phyloP scores from a whole-genome alignment of 768 basidiomycete genomes.

The Boletus rufocinnamomeus region DNA sequence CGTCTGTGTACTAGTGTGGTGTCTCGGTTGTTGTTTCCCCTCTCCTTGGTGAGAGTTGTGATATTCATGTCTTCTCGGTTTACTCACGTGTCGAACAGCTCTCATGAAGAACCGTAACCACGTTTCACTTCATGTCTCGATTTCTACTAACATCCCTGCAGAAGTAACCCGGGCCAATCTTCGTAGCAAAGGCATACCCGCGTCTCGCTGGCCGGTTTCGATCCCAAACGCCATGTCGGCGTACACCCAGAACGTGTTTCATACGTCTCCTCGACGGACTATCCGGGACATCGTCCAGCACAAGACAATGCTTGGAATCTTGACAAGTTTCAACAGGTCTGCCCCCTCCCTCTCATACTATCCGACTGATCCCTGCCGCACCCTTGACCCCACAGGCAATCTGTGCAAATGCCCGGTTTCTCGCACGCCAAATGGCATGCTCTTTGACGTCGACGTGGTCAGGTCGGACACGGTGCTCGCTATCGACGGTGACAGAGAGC shows the following conservation, averaged over 20 bases:
- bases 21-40: too few relatives aligned
- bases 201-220: too few relatives aligned
- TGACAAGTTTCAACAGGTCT: constrained; percentile 71
- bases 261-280: constrained; percentile 86
- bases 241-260: constrained; percentile 70
- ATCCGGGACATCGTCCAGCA: constrained; percentile 83
- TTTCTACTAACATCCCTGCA: too few relatives aligned
- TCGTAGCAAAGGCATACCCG: too few relatives aligned
- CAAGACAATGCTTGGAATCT: constrained; percentile 89
- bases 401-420: constrained; percentile 32
- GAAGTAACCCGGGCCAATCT: too few relatives aligned
- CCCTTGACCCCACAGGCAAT: constrained; percentile 15
- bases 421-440: constrained; percentile 38
- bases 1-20: too few relatives aligned
- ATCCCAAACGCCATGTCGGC: constrained; percentile 61
- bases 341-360: constrained; percentile 22
- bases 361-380: too few relatives aligned
- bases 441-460: constrained; percentile 55
- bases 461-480: constrained; percentile 59
- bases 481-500: constrained; percentile 65
- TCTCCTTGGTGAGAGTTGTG: too few relatives aligned
- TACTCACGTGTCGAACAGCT: too few relatives aligned
- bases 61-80: too few relatives aligned
- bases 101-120: too few relatives aligned
- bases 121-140: too few relatives aligned